These are phyloP conservation scores for Thalassiosira profunda DNA, from an alignment of 108 stramenopile species.

Conservation along the genomic window DNA sequence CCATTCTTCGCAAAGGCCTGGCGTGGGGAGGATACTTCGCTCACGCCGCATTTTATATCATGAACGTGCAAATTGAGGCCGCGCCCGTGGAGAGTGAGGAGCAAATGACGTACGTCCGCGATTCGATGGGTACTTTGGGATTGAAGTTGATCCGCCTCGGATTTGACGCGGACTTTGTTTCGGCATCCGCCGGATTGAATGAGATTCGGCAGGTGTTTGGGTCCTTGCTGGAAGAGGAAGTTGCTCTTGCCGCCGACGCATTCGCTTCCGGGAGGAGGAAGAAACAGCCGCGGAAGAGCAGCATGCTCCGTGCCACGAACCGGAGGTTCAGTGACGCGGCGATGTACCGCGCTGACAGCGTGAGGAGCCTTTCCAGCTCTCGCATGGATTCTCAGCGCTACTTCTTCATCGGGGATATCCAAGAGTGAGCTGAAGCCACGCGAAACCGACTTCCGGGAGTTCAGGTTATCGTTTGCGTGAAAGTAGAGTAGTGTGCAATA, in stretches of 20 bases:
- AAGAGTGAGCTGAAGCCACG: too few relatives aligned
- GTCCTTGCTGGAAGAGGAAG: background rate
- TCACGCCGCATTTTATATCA: background rate
- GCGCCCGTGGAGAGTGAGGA: background rate
- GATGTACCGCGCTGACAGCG: too few relatives aligned
- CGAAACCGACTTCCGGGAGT: too few relatives aligned
- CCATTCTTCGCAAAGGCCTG: background rate
- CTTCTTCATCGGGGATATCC: too few relatives aligned
- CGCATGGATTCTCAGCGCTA: too few relatives aligned
- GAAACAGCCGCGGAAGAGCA: background rate
- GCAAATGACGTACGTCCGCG: background rate
- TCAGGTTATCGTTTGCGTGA: too few relatives aligned
- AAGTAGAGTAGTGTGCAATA: too few relatives aligned
- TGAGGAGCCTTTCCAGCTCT: too few relatives aligned
- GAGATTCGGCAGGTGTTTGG: background rate
- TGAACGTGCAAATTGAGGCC: background rate
- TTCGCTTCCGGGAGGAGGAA: background rate
- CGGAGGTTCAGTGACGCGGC: background rate
- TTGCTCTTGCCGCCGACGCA: background rate
- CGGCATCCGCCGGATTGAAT: background rate
- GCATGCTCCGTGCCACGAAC: background rate
- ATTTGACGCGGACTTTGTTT: background rate
- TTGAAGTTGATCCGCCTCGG: background rate
- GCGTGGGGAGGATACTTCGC: background rate
- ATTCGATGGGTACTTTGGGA: background rate